phyloP scores from a whole-genome alignment of 2,329 filamentous ascomycete genomes.

The Sporothrix humicola region DNA sequence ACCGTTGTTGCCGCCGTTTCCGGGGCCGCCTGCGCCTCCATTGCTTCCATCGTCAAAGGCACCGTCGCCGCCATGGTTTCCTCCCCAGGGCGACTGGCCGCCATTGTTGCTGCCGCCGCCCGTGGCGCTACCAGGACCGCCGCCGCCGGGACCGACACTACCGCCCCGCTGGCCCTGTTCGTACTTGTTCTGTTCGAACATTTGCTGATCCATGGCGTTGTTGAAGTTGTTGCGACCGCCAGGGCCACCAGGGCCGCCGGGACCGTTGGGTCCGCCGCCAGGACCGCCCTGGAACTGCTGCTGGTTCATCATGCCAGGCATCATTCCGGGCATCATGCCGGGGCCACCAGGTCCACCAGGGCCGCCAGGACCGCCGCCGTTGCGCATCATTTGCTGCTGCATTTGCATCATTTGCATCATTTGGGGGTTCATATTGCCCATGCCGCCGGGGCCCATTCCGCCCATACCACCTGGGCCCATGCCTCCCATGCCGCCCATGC shows the following conservation, averaged over 20 bases:
- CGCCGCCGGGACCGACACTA: constrained; percentile 33
- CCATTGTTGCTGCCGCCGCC: constrained; percentile 41
- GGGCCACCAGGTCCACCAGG: constrained; percentile 43
- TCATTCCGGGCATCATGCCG: constrained; percentile 53
- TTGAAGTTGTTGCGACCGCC: constrained; percentile 56
- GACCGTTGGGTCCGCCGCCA: constrained; percentile 25
- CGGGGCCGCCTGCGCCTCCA: background rate
- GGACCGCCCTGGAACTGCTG: constrained; percentile 37
- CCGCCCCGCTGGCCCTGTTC: constrained; percentile 63
- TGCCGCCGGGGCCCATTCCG: constrained; percentile 24
- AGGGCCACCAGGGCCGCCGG: constrained; percentile 40
- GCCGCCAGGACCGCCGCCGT: constrained; percentile 42
- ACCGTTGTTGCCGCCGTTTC: constrained; percentile 51
- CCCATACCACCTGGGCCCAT: constrained; percentile 42
- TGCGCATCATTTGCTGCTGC: constrained; percentile 59
- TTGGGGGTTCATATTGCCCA: constrained; percentile 66
- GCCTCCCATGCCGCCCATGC: constrained; percentile 61
- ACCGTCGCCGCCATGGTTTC: constrained; percentile 52
- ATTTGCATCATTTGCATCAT: constrained; percentile 81
- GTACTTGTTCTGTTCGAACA: constrained; percentile 80
- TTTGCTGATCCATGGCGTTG: constrained; percentile 73
- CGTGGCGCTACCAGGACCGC: constrained; percentile 42
- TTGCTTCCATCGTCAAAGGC: constrained; percentile 84
- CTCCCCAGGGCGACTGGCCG: constrained; percentile 42
- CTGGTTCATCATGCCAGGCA: constrained; percentile 59